Base-by-base conservation (phyloP, 2,329 filamentous ascomycete genomes). In the Trichophyton rubrum region DNA sequence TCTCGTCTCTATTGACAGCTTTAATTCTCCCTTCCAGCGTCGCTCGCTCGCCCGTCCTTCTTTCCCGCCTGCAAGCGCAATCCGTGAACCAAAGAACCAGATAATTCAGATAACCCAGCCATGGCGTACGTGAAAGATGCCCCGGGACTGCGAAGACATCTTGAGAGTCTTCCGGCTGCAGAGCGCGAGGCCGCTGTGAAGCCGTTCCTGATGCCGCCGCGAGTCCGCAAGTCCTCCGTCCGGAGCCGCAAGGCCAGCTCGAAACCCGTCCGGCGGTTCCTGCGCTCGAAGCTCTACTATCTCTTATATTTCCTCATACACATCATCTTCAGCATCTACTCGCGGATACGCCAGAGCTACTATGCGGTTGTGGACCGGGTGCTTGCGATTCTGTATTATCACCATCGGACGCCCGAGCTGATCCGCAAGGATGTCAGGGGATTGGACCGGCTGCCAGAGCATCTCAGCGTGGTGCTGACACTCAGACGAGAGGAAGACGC, bases 321-420 rank as follows among this genome's bases (percentile, higher is more conserved):
- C 69, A 81, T 87, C 64, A 72, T 96, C 66, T 97, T 96, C 76
- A 92, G 89, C 5, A 78, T 97, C 65, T 95, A 93, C 72, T 86
- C 96, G 66, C 87, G 90, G 64, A 75, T 89, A 62, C 85, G 91
- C 61, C 85, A 90, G 70, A 83, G 85, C 60, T 93, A 90, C 76
- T 87, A 92, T 72, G 83, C 86, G 7, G 80, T 95, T 57, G 79
- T 85, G 66, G 88, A 93, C 71, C 85, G 88, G 62, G 77, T 92
- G 64, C 83, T 90, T 59, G 88, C 89, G 8, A 82, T 97, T 63
- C 79, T 95, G 60, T 91, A 92, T 73, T 93, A 99, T 77, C 95
- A 99, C 76, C 93, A 99, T 74, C 88, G 89, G 59, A 95, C 92
- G 0, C 93, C 93, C 6, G 89, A 95, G 71, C 84, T 96, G 70